Conservation (phyloP, 768 basidiomycete species). For the Pleurotus pulmonarius region DNA sequence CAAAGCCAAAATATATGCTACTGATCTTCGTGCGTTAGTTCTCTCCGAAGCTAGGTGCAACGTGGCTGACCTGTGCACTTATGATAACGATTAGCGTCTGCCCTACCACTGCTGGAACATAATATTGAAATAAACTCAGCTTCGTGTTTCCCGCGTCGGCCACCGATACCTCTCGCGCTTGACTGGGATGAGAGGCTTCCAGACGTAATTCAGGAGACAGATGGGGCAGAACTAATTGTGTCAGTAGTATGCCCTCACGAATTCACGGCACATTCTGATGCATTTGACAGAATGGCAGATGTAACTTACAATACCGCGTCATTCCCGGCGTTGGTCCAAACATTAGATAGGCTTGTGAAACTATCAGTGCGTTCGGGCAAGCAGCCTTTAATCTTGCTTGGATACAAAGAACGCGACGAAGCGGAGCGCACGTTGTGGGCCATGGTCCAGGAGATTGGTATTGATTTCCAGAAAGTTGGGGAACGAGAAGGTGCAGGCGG, state of each 20-base stretch:
- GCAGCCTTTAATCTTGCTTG: constrained; percentile 52
- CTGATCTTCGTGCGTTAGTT: constrained; percentile 65
- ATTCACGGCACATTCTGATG: too few relatives aligned
- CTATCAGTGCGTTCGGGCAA: constrained; percentile 8
- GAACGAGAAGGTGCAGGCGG: constrained; percentile 57
- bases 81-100: constrained; percentile 50
- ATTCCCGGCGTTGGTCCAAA: constrained; percentile 74
- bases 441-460: constrained; percentile 45
- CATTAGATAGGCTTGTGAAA: constrained; percentile 49
- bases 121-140: constrained; percentile 53
- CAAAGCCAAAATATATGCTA: constrained; percentile 45
- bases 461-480: constrained; percentile 55
- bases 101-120: constrained; percentile 72
- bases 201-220: constrained; percentile 30
- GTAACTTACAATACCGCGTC: constrained; percentile 89
- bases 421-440: constrained; percentile 76
- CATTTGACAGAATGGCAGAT: constrained; percentile 75
- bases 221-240: constrained; percentile 65
- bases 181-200: constrained; percentile 71
- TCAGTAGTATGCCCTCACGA: constrained; percentile 30
- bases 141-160: constrained; percentile 25
- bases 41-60: neutral
- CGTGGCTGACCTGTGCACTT: too few relatives aligned
- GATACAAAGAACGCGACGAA: constrained; percentile 83
- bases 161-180: constrained; percentile 39